phyloP scores from a whole-genome alignment of 441 rosid genomes.

The Biscutella auriculata region DNA sequence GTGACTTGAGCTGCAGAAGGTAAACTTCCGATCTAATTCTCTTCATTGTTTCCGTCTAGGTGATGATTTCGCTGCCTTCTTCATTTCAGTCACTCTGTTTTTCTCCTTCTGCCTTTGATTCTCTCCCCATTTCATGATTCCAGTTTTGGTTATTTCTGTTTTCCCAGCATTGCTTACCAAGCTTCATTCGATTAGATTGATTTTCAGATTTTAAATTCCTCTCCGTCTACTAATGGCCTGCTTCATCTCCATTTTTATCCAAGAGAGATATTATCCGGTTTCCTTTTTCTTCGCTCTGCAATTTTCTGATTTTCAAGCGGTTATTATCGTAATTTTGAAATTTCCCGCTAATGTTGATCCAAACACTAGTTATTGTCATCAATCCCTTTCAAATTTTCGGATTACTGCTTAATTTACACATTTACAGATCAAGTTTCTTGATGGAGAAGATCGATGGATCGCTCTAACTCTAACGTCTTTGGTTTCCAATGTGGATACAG shows the following conservation, averaged over 20 bases:
- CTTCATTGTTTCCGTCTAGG: background rate
- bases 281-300: no score
- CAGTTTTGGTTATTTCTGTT: no score
- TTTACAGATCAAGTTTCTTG: background rate
- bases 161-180: background rate
- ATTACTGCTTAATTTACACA: no score
- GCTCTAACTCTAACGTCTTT: background rate
- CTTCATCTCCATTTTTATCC: no score
- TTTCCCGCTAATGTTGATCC: conserved; percentile 16
- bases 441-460: background rate
- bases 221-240: no score
- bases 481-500: conserved; percentile 1
- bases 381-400: background rate
- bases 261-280: no score
- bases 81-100: background rate
- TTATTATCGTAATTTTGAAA: background rate
- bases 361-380: background rate
- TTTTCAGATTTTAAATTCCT: background rate
- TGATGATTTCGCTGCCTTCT: background rate
- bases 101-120: conserved; percentile 4
- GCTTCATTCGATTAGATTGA: background rate
- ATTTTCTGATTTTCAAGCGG: background rate
- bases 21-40: conserved; percentile 13
- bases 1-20: conserved; percentile 20
- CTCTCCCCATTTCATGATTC: conserved; percentile 1